Conservation (phyloP, 2,329 filamentous ascomycete species). For the Grosmannia huntii region DNA sequence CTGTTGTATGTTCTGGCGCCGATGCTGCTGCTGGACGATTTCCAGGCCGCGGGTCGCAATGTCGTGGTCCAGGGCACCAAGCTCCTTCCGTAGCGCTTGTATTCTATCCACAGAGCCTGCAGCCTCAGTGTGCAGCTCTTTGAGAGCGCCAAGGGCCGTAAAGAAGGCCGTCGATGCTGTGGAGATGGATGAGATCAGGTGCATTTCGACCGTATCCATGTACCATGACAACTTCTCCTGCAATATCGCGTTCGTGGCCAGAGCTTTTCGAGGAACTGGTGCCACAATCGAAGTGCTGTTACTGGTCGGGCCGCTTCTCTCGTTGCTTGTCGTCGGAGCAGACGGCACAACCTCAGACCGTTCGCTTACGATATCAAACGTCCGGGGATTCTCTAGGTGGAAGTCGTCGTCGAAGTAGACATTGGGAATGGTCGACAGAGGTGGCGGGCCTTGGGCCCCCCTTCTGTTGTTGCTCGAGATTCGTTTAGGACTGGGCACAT, state of each 20-base stretch:
- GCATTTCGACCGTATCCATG: slow-evolving; percentile 97
- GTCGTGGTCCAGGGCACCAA: slow-evolving; percentile 71
- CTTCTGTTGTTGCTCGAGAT: slow-evolving; percentile 41
- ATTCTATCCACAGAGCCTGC: slow-evolving; percentile 84
- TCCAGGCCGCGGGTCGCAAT: slow-evolving; percentile 77
- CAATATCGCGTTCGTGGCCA: slow-evolving; percentile 91
- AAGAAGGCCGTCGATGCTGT: slow-evolving; percentile 95
- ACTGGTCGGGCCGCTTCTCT: slow-evolving; percentile 21
- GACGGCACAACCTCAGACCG: slow-evolving; percentile 86
- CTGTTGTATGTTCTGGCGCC: slow-evolving; percentile 73
- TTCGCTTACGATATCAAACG: slow-evolving; percentile 93
- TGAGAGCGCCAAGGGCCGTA: slow-evolving; percentile 77
- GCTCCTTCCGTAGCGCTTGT: slow-evolving; percentile 63
- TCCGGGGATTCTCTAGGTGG: slow-evolving; percentile 87
- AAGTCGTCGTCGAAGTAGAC: slow-evolving; percentile 96
- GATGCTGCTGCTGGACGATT: slow-evolving; percentile 69
- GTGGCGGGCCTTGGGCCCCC: slow-evolving; percentile 60
- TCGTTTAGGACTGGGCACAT: slow-evolving; percentile 30
- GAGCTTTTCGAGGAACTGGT: slow-evolving; percentile 60
- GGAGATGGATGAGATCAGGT: slow-evolving; percentile 91
- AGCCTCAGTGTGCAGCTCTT: slow-evolving; percentile 83
- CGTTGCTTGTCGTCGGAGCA: slow-evolving; percentile 38
- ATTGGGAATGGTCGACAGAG: slow-evolving; percentile 77
- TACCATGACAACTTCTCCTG: slow-evolving; percentile 99
- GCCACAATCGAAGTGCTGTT: slow-evolving; percentile 26